A percentile compares a stretch with the other conserved stretches of the same genome.
Evolutionary conservation across 1,284 basidiomycete genomes (phyloP).

Genomic region (Testicularia cyperi): DNA sequence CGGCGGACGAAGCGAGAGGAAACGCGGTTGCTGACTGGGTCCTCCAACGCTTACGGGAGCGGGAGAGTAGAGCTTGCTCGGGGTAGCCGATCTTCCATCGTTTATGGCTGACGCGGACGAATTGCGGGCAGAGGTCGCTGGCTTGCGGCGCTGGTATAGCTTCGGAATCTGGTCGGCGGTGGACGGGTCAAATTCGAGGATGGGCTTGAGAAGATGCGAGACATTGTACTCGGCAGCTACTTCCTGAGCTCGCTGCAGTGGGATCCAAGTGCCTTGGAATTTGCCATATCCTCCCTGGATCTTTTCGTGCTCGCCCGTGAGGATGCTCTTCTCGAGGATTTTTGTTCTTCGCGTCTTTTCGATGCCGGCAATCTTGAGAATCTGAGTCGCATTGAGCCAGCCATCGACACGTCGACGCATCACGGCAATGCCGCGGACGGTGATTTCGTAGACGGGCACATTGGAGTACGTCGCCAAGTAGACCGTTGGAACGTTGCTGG

Average conservation of each 20-base stretch:
- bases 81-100: conserved; percentile 15
- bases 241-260: conserved; percentile 54
- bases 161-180: conserved; percentile 48
- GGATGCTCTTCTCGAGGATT: conserved; percentile 96
- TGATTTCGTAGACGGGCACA: conserved; percentile 63
- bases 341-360: conserved; percentile 95
- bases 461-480: conserved; percentile 61
- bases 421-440: conserved; percentile 90
- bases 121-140: conserved; percentile 36
- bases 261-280: conserved; percentile 94
- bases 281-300: conserved; percentile 99
- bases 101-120: conserved; percentile 37
- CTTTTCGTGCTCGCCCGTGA: conserved; percentile 94
- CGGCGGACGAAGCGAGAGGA: conserved; percentile 48
- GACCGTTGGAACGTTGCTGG: conserved; percentile 45
- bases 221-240: conserved; percentile 57
- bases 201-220: conserved; percentile 55
- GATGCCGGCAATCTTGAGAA: conserved; percentile 96
- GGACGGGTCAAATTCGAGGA: conserved; percentile 56
- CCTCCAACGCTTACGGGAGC: conserved; percentile 30
- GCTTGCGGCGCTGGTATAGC: conserved; percentile 40
- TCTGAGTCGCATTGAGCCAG: conserved; percentile 93
- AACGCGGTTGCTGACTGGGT: conserved; percentile 48
- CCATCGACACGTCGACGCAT: conserved; percentile 94
- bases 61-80: conserved; percentile 19